A percentile compares a stretch with the other conserved stretches of the same genome.
Conservation (phyloP, 2,329 filamentous ascomycete species). For the Dactylellina sp. region DNA sequence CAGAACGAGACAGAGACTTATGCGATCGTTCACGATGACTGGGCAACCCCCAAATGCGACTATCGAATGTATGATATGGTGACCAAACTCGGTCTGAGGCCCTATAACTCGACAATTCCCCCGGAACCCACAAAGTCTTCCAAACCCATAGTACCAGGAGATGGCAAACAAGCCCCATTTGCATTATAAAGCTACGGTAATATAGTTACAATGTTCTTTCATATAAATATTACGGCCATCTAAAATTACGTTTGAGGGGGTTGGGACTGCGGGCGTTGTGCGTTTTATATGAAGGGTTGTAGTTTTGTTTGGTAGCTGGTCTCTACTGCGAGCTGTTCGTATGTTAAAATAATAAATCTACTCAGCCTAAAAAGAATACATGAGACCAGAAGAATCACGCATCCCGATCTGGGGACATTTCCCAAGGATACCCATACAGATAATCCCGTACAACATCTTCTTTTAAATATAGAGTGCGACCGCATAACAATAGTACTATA, state of each 20-base stretch:
- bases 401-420: conserved; percentile 5
- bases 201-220: not conserved
- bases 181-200: not conserved
- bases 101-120: conserved; percentile 35
- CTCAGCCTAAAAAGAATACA: not conserved
- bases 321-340: no score
- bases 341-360: no score
- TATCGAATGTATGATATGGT: conserved; percentile 72
- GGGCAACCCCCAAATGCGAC: conserved; percentile 73
- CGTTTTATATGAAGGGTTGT: not conserved
- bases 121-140: conserved; percentile 7
- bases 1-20: conserved; percentile 72
- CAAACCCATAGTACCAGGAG: not conserved
- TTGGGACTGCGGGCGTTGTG: not conserved
- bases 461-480: no score
- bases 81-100: conserved; percentile 66
- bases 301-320: not conserved
- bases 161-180: conserved; percentile 23
- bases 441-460: not conserved
- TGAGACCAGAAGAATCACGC: not conserved
- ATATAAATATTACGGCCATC: not conserved
- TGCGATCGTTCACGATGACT: conserved; percentile 73
- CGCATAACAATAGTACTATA: no score
- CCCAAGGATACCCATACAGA: conserved; percentile 1
- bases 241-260: not conserved